These are phyloP conservation scores for Maudiozyma serrabonitensis DNA, from an alignment of 805 yeast species.

Conservation along the genomic window DNA sequence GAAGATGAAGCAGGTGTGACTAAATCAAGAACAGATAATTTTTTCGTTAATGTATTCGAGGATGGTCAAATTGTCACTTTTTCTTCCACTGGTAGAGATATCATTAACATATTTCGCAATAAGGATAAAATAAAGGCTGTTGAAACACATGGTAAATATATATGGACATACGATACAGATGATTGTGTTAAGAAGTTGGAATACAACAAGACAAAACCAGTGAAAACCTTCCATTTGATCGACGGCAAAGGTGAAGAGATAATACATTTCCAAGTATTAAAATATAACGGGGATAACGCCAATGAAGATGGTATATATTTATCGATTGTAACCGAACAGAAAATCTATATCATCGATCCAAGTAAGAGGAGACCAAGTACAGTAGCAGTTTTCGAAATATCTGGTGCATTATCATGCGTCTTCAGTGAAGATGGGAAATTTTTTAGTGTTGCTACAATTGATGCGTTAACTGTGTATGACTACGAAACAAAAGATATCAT, in stretches of 20 bases:
- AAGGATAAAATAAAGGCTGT: conserved; percentile 29
- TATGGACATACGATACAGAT: conserved; percentile 30
- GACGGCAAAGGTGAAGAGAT: conserved; percentile 28
- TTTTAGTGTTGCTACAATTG: conserved; percentile 15
- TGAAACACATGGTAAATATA: conserved; percentile 25
- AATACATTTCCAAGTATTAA: conserved; percentile 20
- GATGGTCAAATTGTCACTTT: conserved; percentile 26
- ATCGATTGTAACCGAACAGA: conserved; percentile 25
- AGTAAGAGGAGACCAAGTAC: conserved; percentile 28
- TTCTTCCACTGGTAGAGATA: conserved; percentile 27
- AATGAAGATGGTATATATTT: conserved; percentile 12
- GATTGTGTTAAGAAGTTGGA: conserved; percentile 27
- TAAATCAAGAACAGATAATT: conserved; percentile 12
- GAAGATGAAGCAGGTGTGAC: conserved; percentile 7
- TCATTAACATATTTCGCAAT: conserved; percentile 31
- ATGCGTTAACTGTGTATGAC: conserved; percentile 13
- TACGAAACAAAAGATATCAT: conserved; percentile 9
- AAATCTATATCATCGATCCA: conserved; percentile 61
- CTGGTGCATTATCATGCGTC: conserved; percentile 12
- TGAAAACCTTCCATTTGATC: conserved; percentile 28
- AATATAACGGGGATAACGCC: background rate
- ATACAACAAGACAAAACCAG: conserved; percentile 25
- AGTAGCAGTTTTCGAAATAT: conserved; percentile 14
- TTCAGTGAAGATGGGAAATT: conserved; percentile 15
- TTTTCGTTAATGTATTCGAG: conserved; percentile 23